Percentiles rank a stretch among this genome's conserved stretches.
These are phyloP conservation scores for Trichoderma sp. DNA, from an alignment of 2,329 filamentous ascomycete species.

Conservation along the genomic window DNA sequence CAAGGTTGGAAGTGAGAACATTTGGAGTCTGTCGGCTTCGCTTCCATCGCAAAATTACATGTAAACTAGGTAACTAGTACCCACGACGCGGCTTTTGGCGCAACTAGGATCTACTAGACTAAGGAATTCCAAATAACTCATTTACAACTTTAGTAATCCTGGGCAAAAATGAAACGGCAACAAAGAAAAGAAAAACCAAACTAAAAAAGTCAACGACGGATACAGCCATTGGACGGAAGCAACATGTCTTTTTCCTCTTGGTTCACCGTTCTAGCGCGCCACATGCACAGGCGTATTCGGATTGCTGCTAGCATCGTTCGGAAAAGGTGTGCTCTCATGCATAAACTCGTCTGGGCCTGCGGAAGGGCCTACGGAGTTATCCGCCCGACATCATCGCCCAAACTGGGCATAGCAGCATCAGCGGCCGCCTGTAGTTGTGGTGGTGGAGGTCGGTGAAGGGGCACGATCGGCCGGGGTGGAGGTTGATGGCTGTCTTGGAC, in stretches of 20 bases:
- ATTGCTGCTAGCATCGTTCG: neutral
- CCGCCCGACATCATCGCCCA: neutral
- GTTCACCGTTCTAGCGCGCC: slow-evolving; percentile 17
- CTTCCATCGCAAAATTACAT: neutral
- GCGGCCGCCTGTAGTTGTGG: neutral
- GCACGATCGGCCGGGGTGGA: neutral
- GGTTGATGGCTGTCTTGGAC: neutral
- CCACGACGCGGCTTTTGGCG: too few species aligned
- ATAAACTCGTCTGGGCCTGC: neutral
- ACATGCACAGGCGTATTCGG: slow-evolving; percentile 23
- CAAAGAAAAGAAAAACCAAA: neutral
- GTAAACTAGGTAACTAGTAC: too few species aligned
- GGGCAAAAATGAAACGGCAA: neutral
- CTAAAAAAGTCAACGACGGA: neutral
- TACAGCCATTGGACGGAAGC: neutral
- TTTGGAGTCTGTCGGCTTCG: neutral
- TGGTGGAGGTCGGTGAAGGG: neutral
- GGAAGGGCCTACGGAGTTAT: neutral
- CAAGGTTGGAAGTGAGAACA: neutral
- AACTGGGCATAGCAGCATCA: neutral
- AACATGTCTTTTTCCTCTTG: neutral
- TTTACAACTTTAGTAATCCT: neutral
- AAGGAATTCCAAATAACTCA: neutral
- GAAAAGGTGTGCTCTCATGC: neutral
- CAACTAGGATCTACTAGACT: neutral